phyloP scores from a whole-genome alignment of 2,329 filamentous ascomycete species.

The Penicillium fuscoglaucum region DNA sequence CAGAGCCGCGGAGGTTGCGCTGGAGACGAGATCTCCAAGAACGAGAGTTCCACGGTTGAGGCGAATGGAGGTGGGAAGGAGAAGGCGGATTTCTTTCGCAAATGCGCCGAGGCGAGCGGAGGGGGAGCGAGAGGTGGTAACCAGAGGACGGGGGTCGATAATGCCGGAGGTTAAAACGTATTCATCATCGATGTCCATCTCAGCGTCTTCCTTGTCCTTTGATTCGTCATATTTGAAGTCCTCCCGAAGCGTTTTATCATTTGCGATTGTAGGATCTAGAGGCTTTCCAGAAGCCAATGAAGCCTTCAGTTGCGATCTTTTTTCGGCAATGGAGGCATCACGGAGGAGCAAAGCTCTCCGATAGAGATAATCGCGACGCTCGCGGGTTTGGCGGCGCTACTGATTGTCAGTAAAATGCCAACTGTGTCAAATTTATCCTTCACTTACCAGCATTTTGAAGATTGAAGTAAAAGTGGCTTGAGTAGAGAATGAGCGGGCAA shows the following conservation, averaged over 20 bases:
- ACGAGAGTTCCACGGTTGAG: constrained; percentile 91
- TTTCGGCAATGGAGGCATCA: constrained; percentile 90
- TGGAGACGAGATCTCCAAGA: constrained; percentile 78
- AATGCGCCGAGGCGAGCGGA: constrained; percentile 83
- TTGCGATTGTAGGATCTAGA: constrained; percentile 75
- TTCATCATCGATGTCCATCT: constrained; percentile 85
- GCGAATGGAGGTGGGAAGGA: constrained; percentile 81
- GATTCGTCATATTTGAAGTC: constrained; percentile 96
- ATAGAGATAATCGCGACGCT: constrained; percentile 86
- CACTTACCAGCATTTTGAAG: constrained; percentile 37
- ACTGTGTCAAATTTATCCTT: neutral
- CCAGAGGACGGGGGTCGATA: constrained; percentile 81
- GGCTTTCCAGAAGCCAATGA: constrained; percentile 88
- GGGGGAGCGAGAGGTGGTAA: constrained; percentile 88
- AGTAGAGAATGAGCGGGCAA: constrained; percentile 27
- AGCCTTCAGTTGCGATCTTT: constrained; percentile 80
- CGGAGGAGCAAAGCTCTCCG: constrained; percentile 81
- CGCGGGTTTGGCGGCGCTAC: constrained; percentile 70
- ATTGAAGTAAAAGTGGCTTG: constrained; percentile 11
- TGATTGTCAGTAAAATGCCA: constrained; percentile 2
- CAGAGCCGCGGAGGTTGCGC: constrained; percentile 75
- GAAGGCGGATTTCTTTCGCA: constrained; percentile 82
- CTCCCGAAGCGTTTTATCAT: constrained; percentile 78
- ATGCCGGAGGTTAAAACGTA: constrained; percentile 89
- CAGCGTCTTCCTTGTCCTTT: constrained; percentile 66